Percentiles rank a stretch among this genome's conserved stretches.
Conservation (phyloP, 768 basidiomycete species). For the Tricholoma sp. region DNA sequence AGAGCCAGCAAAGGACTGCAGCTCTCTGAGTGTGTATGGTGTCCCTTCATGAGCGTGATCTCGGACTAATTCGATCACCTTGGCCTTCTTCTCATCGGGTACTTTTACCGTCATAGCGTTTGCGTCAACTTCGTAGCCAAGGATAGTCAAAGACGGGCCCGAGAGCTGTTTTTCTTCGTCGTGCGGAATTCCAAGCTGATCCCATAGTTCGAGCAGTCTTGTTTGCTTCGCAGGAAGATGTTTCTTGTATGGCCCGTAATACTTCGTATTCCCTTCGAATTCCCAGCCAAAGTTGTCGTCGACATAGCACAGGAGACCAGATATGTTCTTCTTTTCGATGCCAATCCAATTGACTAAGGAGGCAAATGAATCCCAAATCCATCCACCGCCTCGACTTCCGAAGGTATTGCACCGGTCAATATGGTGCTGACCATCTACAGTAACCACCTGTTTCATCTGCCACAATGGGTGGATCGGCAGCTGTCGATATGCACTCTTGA, state of each 20-base stretch:
- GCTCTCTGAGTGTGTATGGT: background rate
- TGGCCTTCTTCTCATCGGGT: background rate
- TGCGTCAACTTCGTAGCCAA: conserved; percentile 4
- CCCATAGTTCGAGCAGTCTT: background rate
- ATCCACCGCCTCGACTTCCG: background rate
- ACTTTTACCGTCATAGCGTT: background rate
- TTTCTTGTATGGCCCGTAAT: background rate
- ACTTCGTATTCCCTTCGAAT: background rate
- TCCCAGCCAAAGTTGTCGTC: background rate
- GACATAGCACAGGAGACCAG: background rate
- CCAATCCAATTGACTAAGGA: background rate
- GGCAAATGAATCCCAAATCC: background rate
- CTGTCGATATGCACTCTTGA: conserved; percentile 27
- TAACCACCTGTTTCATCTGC: conserved; percentile 26
- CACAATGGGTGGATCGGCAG: conserved; percentile 26
- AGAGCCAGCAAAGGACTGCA: background rate
- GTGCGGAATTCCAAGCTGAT: conserved; percentile 4
- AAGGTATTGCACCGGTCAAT: background rate
- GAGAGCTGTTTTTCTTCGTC: conserved; percentile 3
- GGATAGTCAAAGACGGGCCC: background rate
- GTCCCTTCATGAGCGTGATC: background rate
- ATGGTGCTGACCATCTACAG: background rate
- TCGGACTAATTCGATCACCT: background rate
- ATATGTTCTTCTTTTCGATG: background rate
- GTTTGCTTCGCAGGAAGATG: background rate